Evolutionary conservation across 805 yeast species (phyloP).

Genomic region (Citeromyces nyonsensis): DNA sequence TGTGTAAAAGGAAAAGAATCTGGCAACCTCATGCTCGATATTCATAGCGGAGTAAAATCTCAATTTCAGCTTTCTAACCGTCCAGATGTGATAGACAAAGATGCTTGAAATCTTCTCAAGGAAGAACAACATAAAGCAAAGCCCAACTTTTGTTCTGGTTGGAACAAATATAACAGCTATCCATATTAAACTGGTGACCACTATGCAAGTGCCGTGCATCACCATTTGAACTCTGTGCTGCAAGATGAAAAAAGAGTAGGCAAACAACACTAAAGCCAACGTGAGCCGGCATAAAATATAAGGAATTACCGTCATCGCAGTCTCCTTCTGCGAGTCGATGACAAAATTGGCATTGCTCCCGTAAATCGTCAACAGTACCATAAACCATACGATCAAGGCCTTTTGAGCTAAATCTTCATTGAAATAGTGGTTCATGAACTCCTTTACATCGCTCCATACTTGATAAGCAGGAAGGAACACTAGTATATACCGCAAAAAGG

Average conservation of each 20-base stretch:
- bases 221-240: slow-evolving; percentile 37
- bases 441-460: slow-evolving; percentile 51
- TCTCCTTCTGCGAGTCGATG: slow-evolving; percentile 18
- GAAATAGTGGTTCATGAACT: slow-evolving; percentile 47
- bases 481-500: slow-evolving; percentile 30
- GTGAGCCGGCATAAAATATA: slow-evolving; percentile 31
- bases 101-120: slow-evolving; percentile 23
- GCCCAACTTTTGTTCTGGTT: slow-evolving; percentile 27
- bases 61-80: slow-evolving; percentile 23
- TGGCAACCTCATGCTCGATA: slow-evolving; percentile 53
- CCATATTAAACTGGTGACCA: slow-evolving; percentile 27
- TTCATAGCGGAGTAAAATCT: slow-evolving; percentile 42
- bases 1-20: slow-evolving; percentile 39
- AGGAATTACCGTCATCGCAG: slow-evolving; percentile 28
- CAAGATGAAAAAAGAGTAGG: slow-evolving; percentile 28
- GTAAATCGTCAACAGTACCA: slow-evolving; percentile 30
- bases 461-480: slow-evolving; percentile 45
- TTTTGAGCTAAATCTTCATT: slow-evolving; percentile 44
- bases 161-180: slow-evolving; percentile 31
- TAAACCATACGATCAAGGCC: slow-evolving; percentile 33
- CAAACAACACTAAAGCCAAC: slow-evolving; percentile 13
- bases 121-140: slow-evolving; percentile 21
- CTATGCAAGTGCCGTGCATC: slow-evolving; percentile 15
- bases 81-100: slow-evolving; percentile 28
- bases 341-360: slow-evolving; percentile 29